Evolutionary conservation across 352 stramenopile genomes (phyloP).

Genomic region (Peronospora destructor): DNA sequence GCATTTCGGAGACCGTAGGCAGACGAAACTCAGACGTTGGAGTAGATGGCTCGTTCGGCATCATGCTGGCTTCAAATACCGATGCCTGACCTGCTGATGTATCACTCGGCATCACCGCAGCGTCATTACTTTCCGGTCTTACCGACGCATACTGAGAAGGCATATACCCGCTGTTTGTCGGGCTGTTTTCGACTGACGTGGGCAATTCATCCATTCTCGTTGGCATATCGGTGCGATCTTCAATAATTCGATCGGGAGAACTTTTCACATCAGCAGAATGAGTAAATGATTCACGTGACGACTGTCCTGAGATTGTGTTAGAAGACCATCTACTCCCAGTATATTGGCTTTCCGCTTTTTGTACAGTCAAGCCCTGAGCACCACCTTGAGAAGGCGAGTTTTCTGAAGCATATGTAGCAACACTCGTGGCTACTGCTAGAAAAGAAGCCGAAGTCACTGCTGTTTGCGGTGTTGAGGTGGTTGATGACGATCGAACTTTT

Average conservation of each 20-base stretch:
- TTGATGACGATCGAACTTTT: conserved; percentile 38
- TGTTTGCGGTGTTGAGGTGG: conserved; percentile 4
- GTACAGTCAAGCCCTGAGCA: not conserved
- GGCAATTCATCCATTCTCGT: conserved; percentile 13
- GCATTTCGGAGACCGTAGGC: conserved; percentile 13
- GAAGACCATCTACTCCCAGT: conserved; percentile 9
- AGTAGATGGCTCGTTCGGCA: conserved; percentile 6
- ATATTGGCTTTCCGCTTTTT: conserved; percentile 11
- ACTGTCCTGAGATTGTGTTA: conserved; percentile 11
- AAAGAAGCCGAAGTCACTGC: conserved; percentile 1
- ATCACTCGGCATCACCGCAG: conserved; percentile 2
- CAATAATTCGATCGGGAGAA: not conserved
- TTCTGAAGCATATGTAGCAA: conserved; percentile 10
- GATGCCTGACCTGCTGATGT: conserved; percentile 1
- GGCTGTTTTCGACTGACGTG: conserved; percentile 8
- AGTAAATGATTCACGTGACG: conserved; percentile 8
- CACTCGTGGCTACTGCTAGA: conserved; percentile 1
- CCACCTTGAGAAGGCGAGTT: conserved; percentile 1
- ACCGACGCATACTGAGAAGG: conserved; percentile 3
- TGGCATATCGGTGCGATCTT: conserved; percentile 2
- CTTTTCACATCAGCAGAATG: conserved; percentile 15
- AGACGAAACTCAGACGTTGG: conserved; percentile 14
- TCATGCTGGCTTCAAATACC: conserved; percentile 13
- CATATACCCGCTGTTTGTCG: conserved; percentile 1
- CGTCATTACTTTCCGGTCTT: conserved; percentile 2